Evolutionary conservation across 495 filamentous ascomycete genomes (phyloP).

Genomic region (Pseudevernia furfuracea): DNA sequence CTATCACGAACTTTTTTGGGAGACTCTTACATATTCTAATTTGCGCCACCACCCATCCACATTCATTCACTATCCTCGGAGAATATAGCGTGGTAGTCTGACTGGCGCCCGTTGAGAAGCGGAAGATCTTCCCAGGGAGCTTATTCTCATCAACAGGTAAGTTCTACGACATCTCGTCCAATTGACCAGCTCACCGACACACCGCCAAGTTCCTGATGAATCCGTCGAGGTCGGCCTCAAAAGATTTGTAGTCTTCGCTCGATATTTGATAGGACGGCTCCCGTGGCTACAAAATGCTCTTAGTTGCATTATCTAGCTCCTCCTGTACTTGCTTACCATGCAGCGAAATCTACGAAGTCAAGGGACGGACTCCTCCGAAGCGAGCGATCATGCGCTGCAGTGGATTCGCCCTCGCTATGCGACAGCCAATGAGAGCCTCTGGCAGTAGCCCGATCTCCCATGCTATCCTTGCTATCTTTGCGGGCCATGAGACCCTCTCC

Average conservation of each 20-base stretch:
- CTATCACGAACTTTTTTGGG: background rate
- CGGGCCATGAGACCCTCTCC: background rate
- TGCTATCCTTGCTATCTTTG: background rate
- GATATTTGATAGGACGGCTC: background rate
- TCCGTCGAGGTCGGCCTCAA: background rate
- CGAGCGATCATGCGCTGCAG: background rate
- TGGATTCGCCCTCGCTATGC: background rate
- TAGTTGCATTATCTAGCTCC: conserved; percentile 1
- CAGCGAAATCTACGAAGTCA: conserved; percentile 1
- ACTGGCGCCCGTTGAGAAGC: conserved; percentile 1
- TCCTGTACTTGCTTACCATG: background rate
- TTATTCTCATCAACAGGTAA: background rate
- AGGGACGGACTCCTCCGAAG: conserved; percentile 1
- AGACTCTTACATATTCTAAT: background rate
- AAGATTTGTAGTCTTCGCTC: background rate
- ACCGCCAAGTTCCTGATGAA: background rate
- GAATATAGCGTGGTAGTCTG: background rate
- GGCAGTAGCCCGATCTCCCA: background rate
- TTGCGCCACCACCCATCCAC: background rate
- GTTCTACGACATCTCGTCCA: background rate
- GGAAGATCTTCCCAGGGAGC: background rate
- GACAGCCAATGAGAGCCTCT: background rate
- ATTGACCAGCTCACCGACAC: background rate
- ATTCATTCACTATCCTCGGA: background rate
- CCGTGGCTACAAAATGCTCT: background rate